Evolutionary conservation across 108 stramenopile species (phyloP), one percentile per base, ranked within the genome.

Genomic region (Skeletonema menzelii): DNA sequence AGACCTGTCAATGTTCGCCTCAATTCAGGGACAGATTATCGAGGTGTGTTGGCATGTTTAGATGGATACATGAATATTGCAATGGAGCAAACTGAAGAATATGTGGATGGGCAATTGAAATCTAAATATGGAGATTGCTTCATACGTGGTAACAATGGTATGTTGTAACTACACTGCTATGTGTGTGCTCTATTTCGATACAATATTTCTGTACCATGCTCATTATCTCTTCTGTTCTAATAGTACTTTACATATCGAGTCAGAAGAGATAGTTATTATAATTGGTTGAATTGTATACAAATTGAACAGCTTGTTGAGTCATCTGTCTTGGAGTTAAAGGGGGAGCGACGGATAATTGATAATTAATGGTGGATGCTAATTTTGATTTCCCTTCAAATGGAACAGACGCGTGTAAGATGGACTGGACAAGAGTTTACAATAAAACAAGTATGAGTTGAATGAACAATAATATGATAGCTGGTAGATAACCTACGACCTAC

Each of bases 41-140:
- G 94, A 65, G 98, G 95, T 20, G 94, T 99, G 17, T 78, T 99
- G 67, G 97, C 97, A 6, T 99, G 98, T 75, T 85, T 99, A 63
- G 99, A 99, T 84, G 98, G 99, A 20, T 99, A 97, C 85, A 91
- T 99, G 97, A 99, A 99, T 79, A 99, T 99, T 83, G 99, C 98
- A 7, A 96, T 99, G 97, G 98, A 99, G 82, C 98, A 99, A 71
- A 97, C 98, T 14, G 98, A 99, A 65, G 99, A 99, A 78, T 98
- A 91, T 69, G 92, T 95, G 22, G 97, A 98, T 80, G 99, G 98
- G 13, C 96, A 99, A 77, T 83, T 99, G 59, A 97, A 97, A 75
- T 89, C 96, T 4, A 97, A 96, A 69, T 99, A 97, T 82, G 98
- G 98, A 24, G 99, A 99, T 80, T 97, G 97, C 73, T 99, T 99